Conservation (phyloP, 2,329 filamentous ascomycete species). For the Sporothrix pseudoabietina region DNA sequence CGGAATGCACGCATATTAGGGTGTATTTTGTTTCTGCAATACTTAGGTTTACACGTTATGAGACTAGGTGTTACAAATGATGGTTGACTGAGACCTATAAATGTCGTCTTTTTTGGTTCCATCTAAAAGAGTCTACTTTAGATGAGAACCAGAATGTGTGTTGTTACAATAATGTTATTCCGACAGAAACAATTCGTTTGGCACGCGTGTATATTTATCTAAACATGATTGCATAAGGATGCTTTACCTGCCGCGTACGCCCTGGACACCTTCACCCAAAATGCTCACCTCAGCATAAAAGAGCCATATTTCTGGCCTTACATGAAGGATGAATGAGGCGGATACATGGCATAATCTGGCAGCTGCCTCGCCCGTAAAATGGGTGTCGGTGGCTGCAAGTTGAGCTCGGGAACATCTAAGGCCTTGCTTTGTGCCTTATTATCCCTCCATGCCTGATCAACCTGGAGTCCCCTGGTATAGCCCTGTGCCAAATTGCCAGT, state of each 20-base stretch:
- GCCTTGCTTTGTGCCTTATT: background rate
- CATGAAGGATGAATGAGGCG: background rate
- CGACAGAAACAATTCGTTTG: background rate
- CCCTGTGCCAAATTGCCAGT: background rate
- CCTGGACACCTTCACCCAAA: background rate
- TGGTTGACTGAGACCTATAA: background rate
- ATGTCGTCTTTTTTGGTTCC: background rate
- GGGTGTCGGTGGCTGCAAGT: background rate
- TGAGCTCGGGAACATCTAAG: background rate
- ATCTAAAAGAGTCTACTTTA: background rate
- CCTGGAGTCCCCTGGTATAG: too few species aligned
- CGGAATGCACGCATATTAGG: background rate
- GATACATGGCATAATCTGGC: background rate
- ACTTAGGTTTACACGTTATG: background rate
- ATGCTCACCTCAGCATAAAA: background rate
- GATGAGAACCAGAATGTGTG: too few species aligned
- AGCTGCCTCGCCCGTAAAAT: background rate
- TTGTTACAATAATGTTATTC: background rate
- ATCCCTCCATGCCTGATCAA: background rate
- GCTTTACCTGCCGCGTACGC: background rate
- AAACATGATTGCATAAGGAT: constrained; percentile 3
- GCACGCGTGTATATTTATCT: background rate
- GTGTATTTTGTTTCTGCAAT: background rate
- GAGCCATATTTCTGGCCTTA: background rate
- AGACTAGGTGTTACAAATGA: too few species aligned